Base-by-base conservation (phyloP, 2,329 filamentous ascomycete species). In the Epichloe gansuensis region DNA sequence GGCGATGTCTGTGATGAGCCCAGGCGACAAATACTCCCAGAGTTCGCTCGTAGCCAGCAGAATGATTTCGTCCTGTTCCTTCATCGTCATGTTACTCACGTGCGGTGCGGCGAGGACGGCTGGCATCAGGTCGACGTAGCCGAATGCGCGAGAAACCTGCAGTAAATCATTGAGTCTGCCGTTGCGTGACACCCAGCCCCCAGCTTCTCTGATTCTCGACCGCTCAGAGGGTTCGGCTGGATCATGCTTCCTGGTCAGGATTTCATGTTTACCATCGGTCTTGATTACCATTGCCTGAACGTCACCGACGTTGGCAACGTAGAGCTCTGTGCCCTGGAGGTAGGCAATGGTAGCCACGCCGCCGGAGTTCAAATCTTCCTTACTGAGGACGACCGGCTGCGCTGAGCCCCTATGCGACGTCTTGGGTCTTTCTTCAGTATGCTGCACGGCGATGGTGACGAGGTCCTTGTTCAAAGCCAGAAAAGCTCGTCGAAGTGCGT, bases 231-330 rank as follows among this genome's bases (percentile, higher is more conserved):
- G 77, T 63, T 95, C 89, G 0, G 91, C 90, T 5, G 93, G 93
- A 62, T 97, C 90, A 65, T 98, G 93, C 66, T 94, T 96, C 53
- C 81, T 78, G 3, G 93, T 97, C 58, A 98, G 75, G 57, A 91
- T 83, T 61, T 83, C 84, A 68, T 93, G 81, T 25, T 84, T 81
- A 40, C 89, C 89, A 64, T 95, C 89, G 1, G 87, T 88, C 61
- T 90, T 87, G 56, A 98, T 93, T 21, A 97, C 76, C 69, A 98
- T 86, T n/a, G 90, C 91, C 68, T 97, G 89, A 5, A 87, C 89
- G 68, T 98, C 89, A 50, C 93, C 93, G 23, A 98, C 87, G 61
- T 98, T 98, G 56, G 90, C 93, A 51, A 97, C 84, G 63, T 87
- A 96, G 3, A 98, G 77, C 60, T 97, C 89, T 68, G 89, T 90